Conservation (phyloP, 75 land plant species). For the Picea sitchensis region DNA sequence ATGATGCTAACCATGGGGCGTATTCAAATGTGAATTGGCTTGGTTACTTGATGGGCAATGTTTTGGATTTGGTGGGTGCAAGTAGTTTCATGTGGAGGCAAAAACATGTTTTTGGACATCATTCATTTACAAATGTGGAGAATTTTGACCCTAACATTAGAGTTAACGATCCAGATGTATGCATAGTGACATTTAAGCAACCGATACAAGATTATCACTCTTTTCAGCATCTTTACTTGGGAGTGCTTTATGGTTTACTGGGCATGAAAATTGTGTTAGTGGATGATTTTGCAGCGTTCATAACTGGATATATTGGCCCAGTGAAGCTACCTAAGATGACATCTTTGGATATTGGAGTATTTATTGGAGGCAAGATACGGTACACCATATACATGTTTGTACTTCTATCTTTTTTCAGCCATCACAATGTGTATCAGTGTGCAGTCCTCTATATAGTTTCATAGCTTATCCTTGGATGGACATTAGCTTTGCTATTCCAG, state of each 20-base stretch:
- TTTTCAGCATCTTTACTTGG: conserved; percentile 56
- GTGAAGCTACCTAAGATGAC: conserved; percentile 50
- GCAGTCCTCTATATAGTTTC: conserved; percentile 25
- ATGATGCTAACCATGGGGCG: too few species aligned
- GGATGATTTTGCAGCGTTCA: conserved; percentile 44
- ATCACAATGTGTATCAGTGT: too few species aligned
- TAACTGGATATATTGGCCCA: conserved; percentile 38
- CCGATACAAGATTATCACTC: conserved; percentile 34
- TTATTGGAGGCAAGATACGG: conserved; percentile 40
- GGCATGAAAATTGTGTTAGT: conserved; percentile 39
- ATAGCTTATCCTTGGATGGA: conserved; percentile 47
- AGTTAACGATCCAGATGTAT: conserved; percentile 47
- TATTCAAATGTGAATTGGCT: too few species aligned
- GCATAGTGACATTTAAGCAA: too few species aligned
- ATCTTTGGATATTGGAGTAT: conserved; percentile 20
- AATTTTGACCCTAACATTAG: too few species aligned
- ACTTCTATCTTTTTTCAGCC: too few species aligned
- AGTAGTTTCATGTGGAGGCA: conserved; percentile 63
- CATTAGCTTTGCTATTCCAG: too few species aligned
- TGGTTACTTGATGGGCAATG: too few species aligned
- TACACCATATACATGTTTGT: too few species aligned
- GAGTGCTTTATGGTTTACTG: too few species aligned
- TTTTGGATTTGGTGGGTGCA: too few species aligned
- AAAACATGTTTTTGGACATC: conserved; percentile 56
- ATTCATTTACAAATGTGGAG: too few species aligned